phyloP scores from a whole-genome alignment of 495 filamentous ascomycete genomes.

The Chaetomidium leptoderma region DNA sequence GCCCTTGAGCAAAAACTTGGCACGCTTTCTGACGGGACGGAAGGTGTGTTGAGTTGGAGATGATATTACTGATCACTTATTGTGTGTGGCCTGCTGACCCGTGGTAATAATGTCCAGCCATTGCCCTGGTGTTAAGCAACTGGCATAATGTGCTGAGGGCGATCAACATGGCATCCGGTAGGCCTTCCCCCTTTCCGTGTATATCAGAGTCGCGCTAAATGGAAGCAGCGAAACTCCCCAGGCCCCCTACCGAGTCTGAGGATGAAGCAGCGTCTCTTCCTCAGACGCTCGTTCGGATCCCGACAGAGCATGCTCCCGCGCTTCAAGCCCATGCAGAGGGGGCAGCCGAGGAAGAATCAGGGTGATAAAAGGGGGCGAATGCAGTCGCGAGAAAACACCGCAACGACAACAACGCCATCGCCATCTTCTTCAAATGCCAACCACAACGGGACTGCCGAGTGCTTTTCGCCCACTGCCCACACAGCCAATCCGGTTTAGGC shows the following conservation, averaged over 20 bases:
- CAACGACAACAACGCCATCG: not conserved
- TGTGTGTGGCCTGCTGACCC: not conserved
- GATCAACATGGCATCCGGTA: slow-evolving; percentile 94
- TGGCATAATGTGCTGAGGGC: slow-evolving; percentile 94
- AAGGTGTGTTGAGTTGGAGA: slow-evolving; percentile 55
- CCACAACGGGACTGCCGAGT: not conserved
- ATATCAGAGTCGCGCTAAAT: slow-evolving; percentile 48
- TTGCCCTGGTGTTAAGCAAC: slow-evolving; percentile 87
- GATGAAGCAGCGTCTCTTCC: slow-evolving; percentile 54
- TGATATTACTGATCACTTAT: not conserved
- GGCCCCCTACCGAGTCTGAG: slow-evolving; percentile 32
- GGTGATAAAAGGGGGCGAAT: no score
- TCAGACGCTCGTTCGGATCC: slow-evolving; percentile 77
- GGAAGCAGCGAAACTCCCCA: slow-evolving; percentile 50
- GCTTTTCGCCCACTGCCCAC: not conserved
- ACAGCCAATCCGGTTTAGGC: no score
- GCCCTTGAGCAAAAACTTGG: slow-evolving; percentile 79
- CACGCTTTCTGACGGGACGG: slow-evolving; percentile 86
- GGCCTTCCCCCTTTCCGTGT: slow-evolving; percentile 30
- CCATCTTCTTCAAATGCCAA: not conserved
- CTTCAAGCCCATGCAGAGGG: slow-evolving; percentile 50
- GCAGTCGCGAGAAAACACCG: not conserved
- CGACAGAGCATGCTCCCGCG: slow-evolving; percentile 59
- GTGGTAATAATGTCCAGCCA: slow-evolving; percentile 60
- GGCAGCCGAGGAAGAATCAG: slow-evolving; percentile 37